These are phyloP conservation scores for Skeletonema potamos DNA, from an alignment of 108 stramenopile genomes.

Conservation along the genomic window DNA sequence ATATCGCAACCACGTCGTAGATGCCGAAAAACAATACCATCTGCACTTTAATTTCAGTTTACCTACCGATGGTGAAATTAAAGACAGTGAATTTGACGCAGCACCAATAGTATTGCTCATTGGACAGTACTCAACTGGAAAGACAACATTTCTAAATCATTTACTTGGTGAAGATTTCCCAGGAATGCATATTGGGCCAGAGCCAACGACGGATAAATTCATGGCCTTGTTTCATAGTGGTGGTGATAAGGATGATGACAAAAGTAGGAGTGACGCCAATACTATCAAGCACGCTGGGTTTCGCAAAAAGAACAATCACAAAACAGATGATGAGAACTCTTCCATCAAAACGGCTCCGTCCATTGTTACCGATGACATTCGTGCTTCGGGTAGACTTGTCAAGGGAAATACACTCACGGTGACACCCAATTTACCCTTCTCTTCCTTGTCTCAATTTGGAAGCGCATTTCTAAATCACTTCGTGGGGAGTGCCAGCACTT, in stretches of 20 bases:
- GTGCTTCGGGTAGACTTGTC: slow-evolving; percentile 45
- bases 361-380: slow-evolving; percentile 30
- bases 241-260: slow-evolving; percentile 10
- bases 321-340: not conserved
- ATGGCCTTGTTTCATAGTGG: slow-evolving; percentile 52
- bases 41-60: slow-evolving; percentile 41
- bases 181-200: slow-evolving; percentile 83
- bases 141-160: slow-evolving; percentile 67
- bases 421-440: slow-evolving; percentile 72
- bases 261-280: not conserved
- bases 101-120: slow-evolving; percentile 85
- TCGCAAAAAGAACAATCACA: not conserved
- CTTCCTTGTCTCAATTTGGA: slow-evolving; percentile 57
- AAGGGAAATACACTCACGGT: slow-evolving; percentile 87
- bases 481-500: slow-evolving; percentile 32
- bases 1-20: slow-evolving; percentile 20
- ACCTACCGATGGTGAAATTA: slow-evolving; percentile 46
- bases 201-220: slow-evolving; percentile 72
- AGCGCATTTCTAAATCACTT: slow-evolving; percentile 72
- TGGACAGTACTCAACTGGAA: slow-evolving; percentile 89
- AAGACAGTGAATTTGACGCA: slow-evolving; percentile 77
- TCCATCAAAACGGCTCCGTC: slow-evolving; percentile 5
- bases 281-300: slow-evolving; percentile 17
- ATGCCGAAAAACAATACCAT: slow-evolving; percentile 24
- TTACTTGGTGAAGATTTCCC: slow-evolving; percentile 63